phyloP scores from a whole-genome alignment of 2,329 filamentous ascomycete genomes.

The Amesomyces nigricolor region DNA sequence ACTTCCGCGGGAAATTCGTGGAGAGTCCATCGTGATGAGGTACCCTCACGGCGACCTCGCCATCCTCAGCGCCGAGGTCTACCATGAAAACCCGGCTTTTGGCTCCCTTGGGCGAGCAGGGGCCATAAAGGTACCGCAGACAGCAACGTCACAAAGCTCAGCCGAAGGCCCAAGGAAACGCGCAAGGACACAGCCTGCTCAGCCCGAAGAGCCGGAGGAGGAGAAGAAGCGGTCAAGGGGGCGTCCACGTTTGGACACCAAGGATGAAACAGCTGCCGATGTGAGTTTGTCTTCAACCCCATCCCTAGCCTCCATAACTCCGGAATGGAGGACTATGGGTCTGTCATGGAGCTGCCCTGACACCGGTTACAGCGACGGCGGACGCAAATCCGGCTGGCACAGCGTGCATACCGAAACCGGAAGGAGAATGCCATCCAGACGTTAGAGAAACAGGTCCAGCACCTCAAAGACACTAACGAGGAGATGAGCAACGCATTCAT shows the following conservation, averaged over 20 bases:
- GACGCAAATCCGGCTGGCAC: constrained; percentile 81
- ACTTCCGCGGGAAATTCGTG: not conserved
- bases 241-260: constrained; percentile 68
- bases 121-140: constrained; percentile 16
- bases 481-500: constrained; percentile 70
- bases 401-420: constrained; percentile 76
- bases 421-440: constrained; percentile 77
- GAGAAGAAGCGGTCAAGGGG: constrained; percentile 61
- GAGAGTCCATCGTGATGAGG: constrained; percentile 17
- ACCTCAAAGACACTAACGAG: constrained; percentile 63
- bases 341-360: not conserved
- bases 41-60: constrained; percentile 34
- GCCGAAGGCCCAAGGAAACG: constrained; percentile 31
- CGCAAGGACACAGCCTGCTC: constrained; percentile 28
- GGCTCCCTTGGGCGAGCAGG: constrained; percentile 15
- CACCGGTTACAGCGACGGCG: constrained; percentile 58
- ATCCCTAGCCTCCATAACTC: not conserved
- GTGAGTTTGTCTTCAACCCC: constrained; percentile 48
- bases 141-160: not conserved
- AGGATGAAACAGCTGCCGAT: constrained; percentile 71
- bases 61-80: constrained; percentile 45
- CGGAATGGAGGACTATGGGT: not conserved
- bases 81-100: constrained; percentile 33
- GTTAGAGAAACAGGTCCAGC: constrained; percentile 63
- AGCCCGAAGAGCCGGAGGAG: constrained; percentile 35